Conservation (phyloP, 805 yeast genomes). For the Komagataella populi region DNA sequence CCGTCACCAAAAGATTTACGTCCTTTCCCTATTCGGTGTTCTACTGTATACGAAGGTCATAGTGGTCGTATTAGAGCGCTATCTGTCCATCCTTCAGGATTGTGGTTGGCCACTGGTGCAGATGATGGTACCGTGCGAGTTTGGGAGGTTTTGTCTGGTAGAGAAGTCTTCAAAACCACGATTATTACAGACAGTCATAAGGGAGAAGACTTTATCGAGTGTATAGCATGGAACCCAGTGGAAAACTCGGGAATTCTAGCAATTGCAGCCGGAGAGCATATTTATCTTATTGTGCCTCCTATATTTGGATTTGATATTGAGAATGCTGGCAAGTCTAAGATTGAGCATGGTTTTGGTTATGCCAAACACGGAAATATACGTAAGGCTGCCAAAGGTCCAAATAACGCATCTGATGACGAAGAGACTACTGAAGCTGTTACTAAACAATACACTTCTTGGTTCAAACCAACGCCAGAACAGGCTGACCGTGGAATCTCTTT, state of each 20-base stretch:
- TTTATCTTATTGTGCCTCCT: constrained; percentile 78
- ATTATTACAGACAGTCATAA: constrained; percentile 35
- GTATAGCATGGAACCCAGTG: constrained; percentile 86
- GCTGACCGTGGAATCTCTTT: constrained; percentile 55
- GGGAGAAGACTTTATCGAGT: constrained; percentile 67
- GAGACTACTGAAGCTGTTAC: constrained; percentile 15
- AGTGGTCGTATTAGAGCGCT: constrained; percentile 68
- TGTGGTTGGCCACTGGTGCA: constrained; percentile 95
- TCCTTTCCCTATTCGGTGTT: constrained; percentile 90
- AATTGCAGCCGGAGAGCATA: constrained; percentile 67
- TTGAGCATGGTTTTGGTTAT: constrained; percentile 89
- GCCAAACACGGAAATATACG: constrained; percentile 28
- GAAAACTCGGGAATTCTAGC: constrained; percentile 65
- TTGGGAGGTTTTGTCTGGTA: constrained; percentile 95
- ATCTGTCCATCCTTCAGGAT: constrained; percentile 78
- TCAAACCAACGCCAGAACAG: constrained; percentile 57
- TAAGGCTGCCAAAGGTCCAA: constrained; percentile 25
- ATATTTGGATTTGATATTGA: constrained; percentile 82
- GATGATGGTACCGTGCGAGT: constrained; percentile 92
- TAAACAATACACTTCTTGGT: constrained; percentile 65
- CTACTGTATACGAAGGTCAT: constrained; percentile 80
- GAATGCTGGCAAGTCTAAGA: constrained; percentile 60
- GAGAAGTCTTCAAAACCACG: constrained; percentile 66
- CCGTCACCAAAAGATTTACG: constrained; percentile 94
- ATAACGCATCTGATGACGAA: constrained; percentile 17